phyloP scores from a whole-genome alignment of 441 rosid genomes.

The Francoa sonchifolia region DNA sequence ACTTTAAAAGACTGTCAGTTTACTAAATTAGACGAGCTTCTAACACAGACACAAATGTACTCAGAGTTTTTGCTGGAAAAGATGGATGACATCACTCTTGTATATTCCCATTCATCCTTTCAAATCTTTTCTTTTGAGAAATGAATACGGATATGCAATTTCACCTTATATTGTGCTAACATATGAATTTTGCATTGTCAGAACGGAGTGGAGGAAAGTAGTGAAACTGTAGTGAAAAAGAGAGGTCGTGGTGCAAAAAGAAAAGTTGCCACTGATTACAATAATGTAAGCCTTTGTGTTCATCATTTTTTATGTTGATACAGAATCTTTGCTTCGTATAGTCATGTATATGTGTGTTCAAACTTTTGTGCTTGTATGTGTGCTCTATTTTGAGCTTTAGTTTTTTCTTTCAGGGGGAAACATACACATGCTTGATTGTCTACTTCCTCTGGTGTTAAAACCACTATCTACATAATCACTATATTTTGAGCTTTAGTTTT shows the following conservation, averaged over 20 bases:
- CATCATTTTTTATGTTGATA: conserved; percentile 10
- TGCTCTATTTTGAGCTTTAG: no score
- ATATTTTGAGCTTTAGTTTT: no score
- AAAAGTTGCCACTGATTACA: conserved; percentile 47
- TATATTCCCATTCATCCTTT: conserved; percentile 19
- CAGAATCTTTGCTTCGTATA: no score
- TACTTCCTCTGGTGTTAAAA: no score
- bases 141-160: no score
- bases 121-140: no score
- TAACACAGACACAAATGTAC: conserved; percentile 77
- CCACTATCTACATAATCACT: no score
- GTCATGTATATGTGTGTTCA: no score
- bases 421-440: no score
- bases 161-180: no score
- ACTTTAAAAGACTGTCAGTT: conserved; percentile 43
- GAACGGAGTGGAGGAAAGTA: conserved; percentile 45
- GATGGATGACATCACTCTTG: conserved; percentile 74
- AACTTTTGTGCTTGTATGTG: no score
- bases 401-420: no score
- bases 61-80: conserved; percentile 79
- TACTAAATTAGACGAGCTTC: conserved; percentile 70
- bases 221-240: conserved; percentile 29
- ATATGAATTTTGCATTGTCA: conserved; percentile 25
- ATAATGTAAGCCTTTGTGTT: conserved; percentile 33
- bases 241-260: conserved; percentile 63